Conservation (phyloP, 202 grass and related monocot genomes). For the Eragrostis tef region DNA sequence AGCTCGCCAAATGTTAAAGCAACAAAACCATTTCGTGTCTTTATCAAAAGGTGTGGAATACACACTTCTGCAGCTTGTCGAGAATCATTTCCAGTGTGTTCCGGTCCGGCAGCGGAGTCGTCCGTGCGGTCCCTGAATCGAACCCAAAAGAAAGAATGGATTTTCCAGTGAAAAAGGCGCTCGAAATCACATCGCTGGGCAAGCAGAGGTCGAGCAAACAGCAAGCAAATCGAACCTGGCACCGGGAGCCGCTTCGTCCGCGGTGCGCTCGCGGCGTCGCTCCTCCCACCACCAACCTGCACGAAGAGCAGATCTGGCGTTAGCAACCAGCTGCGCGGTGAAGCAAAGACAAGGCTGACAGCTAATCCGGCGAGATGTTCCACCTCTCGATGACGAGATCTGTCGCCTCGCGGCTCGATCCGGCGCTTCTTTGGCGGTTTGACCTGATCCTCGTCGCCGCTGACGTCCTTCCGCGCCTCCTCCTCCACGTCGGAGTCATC, state of each 20-base stretch:
- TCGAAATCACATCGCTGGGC: constrained; percentile 24
- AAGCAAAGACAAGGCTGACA: constrained; percentile 35
- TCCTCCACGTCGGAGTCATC: constrained; percentile 58
- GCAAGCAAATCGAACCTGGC: constrained; percentile 59
- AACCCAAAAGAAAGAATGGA: constrained; percentile 18
- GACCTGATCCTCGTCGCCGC: constrained; percentile 63
- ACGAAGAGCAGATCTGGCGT: constrained; percentile 58
- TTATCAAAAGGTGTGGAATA: constrained; percentile 25
- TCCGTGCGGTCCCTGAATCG: constrained; percentile 55
- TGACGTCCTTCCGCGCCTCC: constrained; percentile 40
- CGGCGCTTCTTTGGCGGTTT: constrained; percentile 94
- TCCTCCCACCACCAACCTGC: constrained; percentile 55
- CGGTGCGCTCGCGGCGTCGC: constrained; percentile 53
- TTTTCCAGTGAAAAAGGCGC: not conserved
- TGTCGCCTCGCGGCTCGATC: constrained; percentile 59
- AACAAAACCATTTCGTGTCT: constrained; percentile 31
- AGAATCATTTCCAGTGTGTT: constrained; percentile 82
- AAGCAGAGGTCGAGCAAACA: constrained; percentile 24
- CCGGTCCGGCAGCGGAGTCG: constrained; percentile 77
- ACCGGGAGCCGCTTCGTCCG: constrained; percentile 63
- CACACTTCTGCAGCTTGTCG: constrained; percentile 94
- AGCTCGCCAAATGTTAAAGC: constrained; percentile 43
- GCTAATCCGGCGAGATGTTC: constrained; percentile 28
- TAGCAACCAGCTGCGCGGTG: constrained; percentile 34
- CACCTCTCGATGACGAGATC: constrained; percentile 71